Conservation (phyloP, 805 yeast species). For the Kodamaea leandrae region DNA sequence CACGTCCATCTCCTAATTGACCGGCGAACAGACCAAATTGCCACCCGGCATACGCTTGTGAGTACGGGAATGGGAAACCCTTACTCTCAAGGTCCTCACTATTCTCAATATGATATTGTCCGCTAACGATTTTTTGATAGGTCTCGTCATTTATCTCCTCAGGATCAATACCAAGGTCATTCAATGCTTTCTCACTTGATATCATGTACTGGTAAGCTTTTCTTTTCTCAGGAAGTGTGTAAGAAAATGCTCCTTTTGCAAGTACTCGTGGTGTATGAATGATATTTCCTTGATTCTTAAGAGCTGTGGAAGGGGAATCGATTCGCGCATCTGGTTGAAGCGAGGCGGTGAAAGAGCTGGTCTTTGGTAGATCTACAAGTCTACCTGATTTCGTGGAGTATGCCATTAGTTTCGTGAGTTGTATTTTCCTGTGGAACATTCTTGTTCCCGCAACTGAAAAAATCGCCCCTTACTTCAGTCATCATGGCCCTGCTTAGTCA, state of each 20-base stretch:
- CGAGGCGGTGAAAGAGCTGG: constrained; percentile 24
- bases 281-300: constrained; percentile 27
- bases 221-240: constrained; percentile 64
- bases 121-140: constrained; percentile 59
- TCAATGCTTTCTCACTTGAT: constrained; percentile 58
- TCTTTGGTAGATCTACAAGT: constrained; percentile 30
- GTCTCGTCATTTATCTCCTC: constrained; percentile 39
- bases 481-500: too few species aligned
- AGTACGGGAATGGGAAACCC: constrained; percentile 64
- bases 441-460: not conserved
- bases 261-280: constrained; percentile 38
- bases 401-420: constrained; percentile 6
- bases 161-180: constrained; percentile 54
- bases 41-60: constrained; percentile 93
- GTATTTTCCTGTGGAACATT: not conserved
- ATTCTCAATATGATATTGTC: constrained; percentile 45
- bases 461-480: not conserved
- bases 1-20: constrained; percentile 95
- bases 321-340: constrained; percentile 32
- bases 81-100: constrained; percentile 13
- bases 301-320: constrained; percentile 25
- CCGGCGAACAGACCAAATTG: constrained; percentile 98
- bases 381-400: constrained; percentile 13
- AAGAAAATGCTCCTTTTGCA: constrained; percentile 67
- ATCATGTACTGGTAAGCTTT: constrained; percentile 52